phyloP scores from a whole-genome alignment of 441 rosid species.

The Viola pubescens region DNA sequence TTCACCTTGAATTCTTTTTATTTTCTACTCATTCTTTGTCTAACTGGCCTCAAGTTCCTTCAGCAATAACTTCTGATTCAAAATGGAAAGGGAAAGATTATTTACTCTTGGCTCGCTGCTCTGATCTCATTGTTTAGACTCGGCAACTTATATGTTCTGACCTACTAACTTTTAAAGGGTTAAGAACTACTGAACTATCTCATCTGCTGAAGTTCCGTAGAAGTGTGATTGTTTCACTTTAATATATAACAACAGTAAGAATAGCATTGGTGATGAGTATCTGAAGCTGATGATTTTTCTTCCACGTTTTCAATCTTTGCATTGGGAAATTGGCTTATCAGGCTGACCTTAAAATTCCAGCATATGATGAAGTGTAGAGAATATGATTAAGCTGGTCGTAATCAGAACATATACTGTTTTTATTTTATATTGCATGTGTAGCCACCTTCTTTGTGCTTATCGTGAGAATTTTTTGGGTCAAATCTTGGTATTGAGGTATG shows the following conservation, averaged over 20 bases:
- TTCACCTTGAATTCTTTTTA: too few relatives aligned
- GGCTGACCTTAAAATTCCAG: not conserved
- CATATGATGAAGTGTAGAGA: not conserved
- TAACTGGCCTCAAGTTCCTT: too few relatives aligned
- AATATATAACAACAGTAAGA: not conserved
- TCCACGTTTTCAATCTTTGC: not conserved
- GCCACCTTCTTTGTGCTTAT: not conserved
- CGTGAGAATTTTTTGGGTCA: not conserved
- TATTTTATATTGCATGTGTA: not conserved
- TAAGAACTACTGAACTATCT: not conserved
- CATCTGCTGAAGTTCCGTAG: too few relatives aligned
- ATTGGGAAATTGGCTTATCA: not conserved
- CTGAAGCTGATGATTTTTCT: not conserved
- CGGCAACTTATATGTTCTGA: not conserved
- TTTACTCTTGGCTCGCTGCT: too few relatives aligned
- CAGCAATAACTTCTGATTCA: too few relatives aligned
- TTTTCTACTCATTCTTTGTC: too few relatives aligned
- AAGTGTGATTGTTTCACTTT: not conserved
- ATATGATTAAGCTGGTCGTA: not conserved
- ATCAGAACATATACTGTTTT: not conserved
- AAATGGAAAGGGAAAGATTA: too few relatives aligned
- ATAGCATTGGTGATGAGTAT: not conserved
- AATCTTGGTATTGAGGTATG: not conserved
- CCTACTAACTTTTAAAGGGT: not conserved
- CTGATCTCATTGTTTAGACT: too few relatives aligned